Conservation (phyloP, 306 rosid species). For the Neltuma alba region DNA sequence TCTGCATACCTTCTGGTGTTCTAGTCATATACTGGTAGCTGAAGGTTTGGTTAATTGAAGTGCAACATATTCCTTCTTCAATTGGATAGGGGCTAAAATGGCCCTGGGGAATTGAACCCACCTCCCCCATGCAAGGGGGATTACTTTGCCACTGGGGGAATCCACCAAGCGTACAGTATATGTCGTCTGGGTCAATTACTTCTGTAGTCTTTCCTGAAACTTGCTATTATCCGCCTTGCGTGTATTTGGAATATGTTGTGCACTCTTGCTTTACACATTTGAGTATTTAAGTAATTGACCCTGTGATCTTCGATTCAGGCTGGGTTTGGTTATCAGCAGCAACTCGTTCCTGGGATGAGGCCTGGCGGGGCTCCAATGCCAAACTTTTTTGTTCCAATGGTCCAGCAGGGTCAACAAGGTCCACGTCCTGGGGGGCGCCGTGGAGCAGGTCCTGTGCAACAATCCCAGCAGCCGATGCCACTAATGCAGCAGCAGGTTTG, state of each 20-base stretch:
- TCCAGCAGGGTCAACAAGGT: constrained; percentile 77
- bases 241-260: not conserved
- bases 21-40: not conserved
- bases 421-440: constrained; percentile 82
- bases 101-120: not conserved
- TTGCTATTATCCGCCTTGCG: not conserved
- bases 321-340: constrained; percentile 87
- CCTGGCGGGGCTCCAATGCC: constrained; percentile 73
- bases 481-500: constrained; percentile 74
- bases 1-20: not conserved
- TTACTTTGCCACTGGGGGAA: not conserved
- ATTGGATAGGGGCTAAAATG: not conserved
- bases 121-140: not conserved
- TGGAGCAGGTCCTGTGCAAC: constrained; percentile 65
- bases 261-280: not conserved
- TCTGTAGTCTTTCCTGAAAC: not conserved
- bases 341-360: constrained; percentile 75
- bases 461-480: constrained; percentile 58
- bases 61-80: not conserved
- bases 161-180: not conserved
- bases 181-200: constrained; percentile 16
- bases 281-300: not conserved
- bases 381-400: constrained; percentile 69
- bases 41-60: not conserved
- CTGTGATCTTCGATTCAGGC: constrained; percentile 41